Evolutionary conservation across 2,329 filamentous ascomycete genomes (phyloP).

Genomic region (Penicillium sp.): DNA sequence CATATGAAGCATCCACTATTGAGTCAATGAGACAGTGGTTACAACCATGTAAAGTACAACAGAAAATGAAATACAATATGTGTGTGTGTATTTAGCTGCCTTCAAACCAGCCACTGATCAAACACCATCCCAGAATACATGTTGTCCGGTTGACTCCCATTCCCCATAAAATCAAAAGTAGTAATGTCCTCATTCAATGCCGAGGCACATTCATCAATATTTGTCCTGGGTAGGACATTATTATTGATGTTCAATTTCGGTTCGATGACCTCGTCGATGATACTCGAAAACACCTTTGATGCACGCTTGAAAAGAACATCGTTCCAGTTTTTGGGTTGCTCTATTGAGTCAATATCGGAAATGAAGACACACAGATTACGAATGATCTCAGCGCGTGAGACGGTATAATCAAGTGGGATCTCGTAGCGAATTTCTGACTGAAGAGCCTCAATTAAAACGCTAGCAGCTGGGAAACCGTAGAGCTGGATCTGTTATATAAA

Average conservation of each 20-base stretch:
- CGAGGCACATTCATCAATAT: neutral
- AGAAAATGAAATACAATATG: too few relatives aligned
- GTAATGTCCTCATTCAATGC: neutral
- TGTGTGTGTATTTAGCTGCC: too few relatives aligned
- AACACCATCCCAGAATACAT: constrained; percentile 9
- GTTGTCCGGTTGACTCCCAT: neutral
- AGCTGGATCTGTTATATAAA: neutral
- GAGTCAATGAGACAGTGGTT: too few relatives aligned
- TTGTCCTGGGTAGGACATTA: neutral
- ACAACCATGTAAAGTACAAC: too few relatives aligned
- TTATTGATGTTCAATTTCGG: neutral
- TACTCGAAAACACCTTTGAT: neutral
- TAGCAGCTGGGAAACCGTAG: constrained; percentile 5
- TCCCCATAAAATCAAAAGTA: neutral
- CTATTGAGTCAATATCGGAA: constrained; percentile 1
- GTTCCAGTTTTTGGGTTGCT: neutral
- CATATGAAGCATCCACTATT: too few relatives aligned
- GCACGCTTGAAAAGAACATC: constrained; percentile 6
- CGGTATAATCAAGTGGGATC: neutral
- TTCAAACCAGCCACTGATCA: constrained; percentile 11
- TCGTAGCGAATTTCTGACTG: neutral
- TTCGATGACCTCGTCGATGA: constrained; percentile 5
- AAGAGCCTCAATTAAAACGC: constrained; percentile 1
- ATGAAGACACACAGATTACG: constrained; percentile 6
- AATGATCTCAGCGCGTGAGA: neutral